These are phyloP conservation scores for Metahyphopichia silvanorum DNA, from an alignment of 805 yeast species.

Conservation along the genomic window DNA sequence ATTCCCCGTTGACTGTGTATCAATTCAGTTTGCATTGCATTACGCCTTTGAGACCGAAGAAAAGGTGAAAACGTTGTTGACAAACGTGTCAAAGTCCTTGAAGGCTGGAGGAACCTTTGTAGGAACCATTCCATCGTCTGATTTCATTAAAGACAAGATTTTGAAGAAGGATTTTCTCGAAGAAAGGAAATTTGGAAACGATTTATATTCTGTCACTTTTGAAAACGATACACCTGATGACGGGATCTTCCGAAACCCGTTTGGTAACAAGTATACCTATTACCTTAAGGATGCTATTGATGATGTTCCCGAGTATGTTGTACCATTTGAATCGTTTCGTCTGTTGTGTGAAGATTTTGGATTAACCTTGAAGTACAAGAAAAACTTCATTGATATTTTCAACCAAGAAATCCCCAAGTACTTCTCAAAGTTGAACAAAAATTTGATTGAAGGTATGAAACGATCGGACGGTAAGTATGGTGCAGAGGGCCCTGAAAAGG, in stretches of 20 bases:
- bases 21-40: constrained; percentile 90
- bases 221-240: constrained; percentile 74
- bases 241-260: constrained; percentile 71
- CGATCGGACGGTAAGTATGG: constrained; percentile 80
- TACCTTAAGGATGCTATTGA: constrained; percentile 90
- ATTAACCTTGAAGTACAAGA: constrained; percentile 64
- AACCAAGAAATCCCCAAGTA: constrained; percentile 72
- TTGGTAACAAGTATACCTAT: constrained; percentile 81
- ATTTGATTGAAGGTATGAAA: constrained; percentile 64
- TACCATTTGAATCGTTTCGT: constrained; percentile 86
- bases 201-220: constrained; percentile 76
- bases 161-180: constrained; percentile 46
- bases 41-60: constrained; percentile 89
- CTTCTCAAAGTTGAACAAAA: constrained; percentile 55
- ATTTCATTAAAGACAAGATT: constrained; percentile 69
- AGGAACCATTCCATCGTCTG: constrained; percentile 94
- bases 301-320: constrained; percentile 94
- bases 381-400: constrained; percentile 80
- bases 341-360: constrained; percentile 82
- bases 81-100: constrained; percentile 73
- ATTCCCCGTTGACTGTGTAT: constrained; percentile 84
- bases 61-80: constrained; percentile 67
- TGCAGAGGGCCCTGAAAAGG: constrained; percentile 85
- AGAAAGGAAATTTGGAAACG: constrained; percentile 75
- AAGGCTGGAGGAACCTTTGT: constrained; percentile 82